Conservation (phyloP, 2,329 filamentous ascomycete genomes). For the Dactylellina cionopaga region DNA sequence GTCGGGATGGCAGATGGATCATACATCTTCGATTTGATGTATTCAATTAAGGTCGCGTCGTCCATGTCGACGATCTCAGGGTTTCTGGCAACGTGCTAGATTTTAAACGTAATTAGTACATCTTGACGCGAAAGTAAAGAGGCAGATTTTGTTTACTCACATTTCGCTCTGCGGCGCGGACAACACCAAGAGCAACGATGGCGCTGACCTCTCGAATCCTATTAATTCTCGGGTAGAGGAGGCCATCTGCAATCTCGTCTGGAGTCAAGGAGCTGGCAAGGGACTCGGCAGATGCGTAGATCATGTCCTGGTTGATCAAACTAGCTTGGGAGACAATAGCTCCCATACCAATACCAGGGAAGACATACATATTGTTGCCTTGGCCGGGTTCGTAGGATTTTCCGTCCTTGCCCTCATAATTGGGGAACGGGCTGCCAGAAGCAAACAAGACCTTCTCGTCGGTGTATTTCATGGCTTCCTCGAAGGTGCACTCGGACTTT, state of each 20-base stretch:
- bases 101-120: slow-evolving; percentile 14
- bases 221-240: slow-evolving; percentile 90
- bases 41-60: slow-evolving; percentile 54
- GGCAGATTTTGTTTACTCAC: slow-evolving; percentile 57
- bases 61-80: slow-evolving; percentile 56
- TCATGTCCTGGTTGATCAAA: slow-evolving; percentile 91
- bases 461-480: slow-evolving; percentile 89
- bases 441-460: slow-evolving; percentile 93
- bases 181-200: slow-evolving; percentile 86
- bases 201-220: slow-evolving; percentile 91
- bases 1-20: slow-evolving; percentile 53
- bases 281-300: slow-evolving; percentile 89
- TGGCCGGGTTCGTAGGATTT: slow-evolving; percentile 80
- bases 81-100: slow-evolving; percentile 56
- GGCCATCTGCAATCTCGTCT: slow-evolving; percentile 81
- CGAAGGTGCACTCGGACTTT: slow-evolving; percentile 97
- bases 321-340: slow-evolving; percentile 90
- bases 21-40: slow-evolving; percentile 57
- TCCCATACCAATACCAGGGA: slow-evolving; percentile 93
- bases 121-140: background rate
- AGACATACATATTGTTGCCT: slow-evolving; percentile 87
- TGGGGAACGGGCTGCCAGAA: slow-evolving; percentile 89
- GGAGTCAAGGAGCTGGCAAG: slow-evolving; percentile 80
- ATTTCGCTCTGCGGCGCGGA: slow-evolving; percentile 86
- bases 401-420: slow-evolving; percentile 68